Evolutionary conservation across 306 rosid genomes (phyloP), one percentile per base, ranked within the genome.

Genomic region (Ceratonia siliqua): DNA sequence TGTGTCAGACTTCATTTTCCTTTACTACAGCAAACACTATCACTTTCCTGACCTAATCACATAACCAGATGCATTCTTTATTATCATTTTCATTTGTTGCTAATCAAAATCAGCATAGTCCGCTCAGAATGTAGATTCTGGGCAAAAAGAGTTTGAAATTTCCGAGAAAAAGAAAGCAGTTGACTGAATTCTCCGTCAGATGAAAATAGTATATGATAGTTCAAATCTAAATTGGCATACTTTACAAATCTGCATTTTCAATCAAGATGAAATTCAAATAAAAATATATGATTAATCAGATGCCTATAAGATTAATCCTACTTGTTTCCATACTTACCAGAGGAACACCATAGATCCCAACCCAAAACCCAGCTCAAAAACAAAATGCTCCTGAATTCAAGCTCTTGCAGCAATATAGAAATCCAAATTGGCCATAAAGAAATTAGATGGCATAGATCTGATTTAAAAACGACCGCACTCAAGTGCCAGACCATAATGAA

Each of bases 1-100:
- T 32, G 90, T 79, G 38, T 86, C 96, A n/a, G 98, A 74, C 85
- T 88, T 95, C 99, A 95, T 95, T 87, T 86, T 91, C 76, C 56
- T 73, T 70, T 78, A 70, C 76, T 75, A 11, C 46, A 65, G 74
- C 63, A 36, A 68, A 68, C 52, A 59, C 82, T 61, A 55, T 75
- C 82, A 68, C 81, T 67, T 67, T 74, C 72, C 68, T 10, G 76
- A 75, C 59, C 75, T 75, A 78, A 71, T 86, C 96, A 86, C 78
- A 15, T 65, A 82, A 76, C 74, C 73, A 45, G 57, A 73, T 3
- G 64, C 70, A 69, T 28, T 69, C 84, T 75, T 66, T 54, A 35
- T 63, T 69, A 57, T 63, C 38, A 33, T 73, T 63, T 56, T 52
- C 46, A 38, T 63, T 57, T 25, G 50, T 45, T 21, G 68, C 43